These are phyloP conservation scores for Colletotrichum orbiculare DNA, from an alignment of 2,329 filamentous ascomycete genomes.

Conservation along the genomic window DNA sequence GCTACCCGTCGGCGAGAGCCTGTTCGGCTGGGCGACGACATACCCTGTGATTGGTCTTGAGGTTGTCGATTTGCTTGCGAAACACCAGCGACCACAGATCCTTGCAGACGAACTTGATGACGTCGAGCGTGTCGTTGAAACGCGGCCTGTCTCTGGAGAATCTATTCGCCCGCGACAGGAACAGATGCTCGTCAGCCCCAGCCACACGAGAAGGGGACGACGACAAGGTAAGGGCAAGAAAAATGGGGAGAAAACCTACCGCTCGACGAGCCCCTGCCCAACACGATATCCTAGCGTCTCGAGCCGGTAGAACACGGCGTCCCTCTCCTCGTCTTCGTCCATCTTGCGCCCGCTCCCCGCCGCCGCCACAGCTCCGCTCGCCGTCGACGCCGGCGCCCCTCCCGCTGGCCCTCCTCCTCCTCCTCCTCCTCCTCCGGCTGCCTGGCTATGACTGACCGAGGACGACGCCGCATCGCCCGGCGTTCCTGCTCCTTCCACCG, in stretches of 20 bases:
- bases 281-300: conserved; percentile 91
- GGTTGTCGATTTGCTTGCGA: conserved; percentile 96
- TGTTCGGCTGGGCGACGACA: conserved; percentile 37
- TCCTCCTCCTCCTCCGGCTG: conserved; percentile 20
- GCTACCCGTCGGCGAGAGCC: too few species aligned
- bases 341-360: conserved; percentile 49
- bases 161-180: conserved; percentile 51
- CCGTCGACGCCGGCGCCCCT: conserved; percentile 38
- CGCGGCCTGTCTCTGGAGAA: conserved; percentile 87
- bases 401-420: too few species aligned
- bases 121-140: conserved; percentile 91
- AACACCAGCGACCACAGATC: conserved; percentile 96
- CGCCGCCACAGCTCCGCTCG: conserved; percentile 35
- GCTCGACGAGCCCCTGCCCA: conserved; percentile 89
- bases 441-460: conserved; percentile 24
- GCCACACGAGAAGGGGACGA: not conserved
- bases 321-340: conserved; percentile 84
- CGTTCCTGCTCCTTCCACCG: conserved; percentile 46
- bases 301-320: conserved; percentile 85
- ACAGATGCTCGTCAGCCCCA: conserved; percentile 3
- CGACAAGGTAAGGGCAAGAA: not conserved
- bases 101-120: conserved; percentile 99
- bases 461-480: conserved; percentile 20
- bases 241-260: conserved; percentile 63
- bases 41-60: conserved; percentile 97